Base-by-base conservation (phyloP, 768 basidiomycete species). In the Serendipita sp. region DNA sequence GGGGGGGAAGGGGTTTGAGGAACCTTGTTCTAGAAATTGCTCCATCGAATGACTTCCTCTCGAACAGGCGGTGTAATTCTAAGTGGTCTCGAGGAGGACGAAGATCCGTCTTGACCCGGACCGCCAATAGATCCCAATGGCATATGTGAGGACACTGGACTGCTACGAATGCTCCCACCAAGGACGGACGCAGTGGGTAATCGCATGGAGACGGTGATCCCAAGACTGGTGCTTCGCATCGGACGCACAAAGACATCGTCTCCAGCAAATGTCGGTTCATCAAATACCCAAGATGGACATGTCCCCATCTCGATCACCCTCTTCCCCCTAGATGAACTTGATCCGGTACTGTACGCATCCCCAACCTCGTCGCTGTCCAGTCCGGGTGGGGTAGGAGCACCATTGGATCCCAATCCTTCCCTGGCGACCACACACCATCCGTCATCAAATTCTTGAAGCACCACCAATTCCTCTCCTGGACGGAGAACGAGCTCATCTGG, bases 361-460 rank as follows among this genome's bases (percentile, higher is more conserved):
- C 17, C 22, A 3, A 58, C 31, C 13, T 58, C 53, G 17, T 58
- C 53, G 11, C 11, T 22, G 30, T 58, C 53, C 17, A 58, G 24
- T 24, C 53, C 53, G 53, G 53, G 53, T 11, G 53, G 53, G 9
- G 53, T 58, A 28, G 53, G 53, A 2, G 53, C 53, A 33, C 53
- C 53, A 58, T 33, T 58, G 53, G 53, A 58, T 22, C 53, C 53
- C 17, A 58, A 31, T 11, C 68, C 70, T 64, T 84, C 80, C 30
- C 84, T 75, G 20, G 80, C 82, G 60, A 86, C 84, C 60, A 86
- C 76, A 67, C 84, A 87, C 88, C 88, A 90, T 1, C 86, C 88
- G 63, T 90, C 88, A 64, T 89, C 84, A 67, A 83, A 86, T 3
- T 81, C 81, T 64, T 81, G 80, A 2, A 88, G 75, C 30, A 88